Evolutionary conservation across 805 yeast genomes (phyloP).

Genomic region (Candida boidinii): DNA sequence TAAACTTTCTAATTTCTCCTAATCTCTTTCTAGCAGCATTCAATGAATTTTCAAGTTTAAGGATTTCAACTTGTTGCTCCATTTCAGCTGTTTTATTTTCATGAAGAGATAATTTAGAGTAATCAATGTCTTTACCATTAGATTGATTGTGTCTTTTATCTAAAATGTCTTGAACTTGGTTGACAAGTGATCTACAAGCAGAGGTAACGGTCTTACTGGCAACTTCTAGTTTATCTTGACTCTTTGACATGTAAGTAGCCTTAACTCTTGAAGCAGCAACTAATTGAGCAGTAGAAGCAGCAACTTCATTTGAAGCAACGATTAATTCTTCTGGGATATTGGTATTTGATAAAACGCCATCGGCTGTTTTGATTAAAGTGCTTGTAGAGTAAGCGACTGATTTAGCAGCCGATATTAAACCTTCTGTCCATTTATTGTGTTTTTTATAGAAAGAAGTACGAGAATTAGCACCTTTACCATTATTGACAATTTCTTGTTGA

Average conservation of each 20-base stretch:
- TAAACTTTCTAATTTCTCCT: conserved; percentile 76
- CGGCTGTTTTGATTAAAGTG: conserved; percentile 76
- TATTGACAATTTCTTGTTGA: conserved; percentile 63
- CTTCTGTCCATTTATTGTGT: conserved; percentile 90
- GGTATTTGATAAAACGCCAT: conserved; percentile 57
- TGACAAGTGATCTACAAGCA: conserved; percentile 71
- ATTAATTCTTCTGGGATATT: conserved; percentile 75
- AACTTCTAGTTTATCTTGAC: conserved; percentile 64
- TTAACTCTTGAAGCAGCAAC: conserved; percentile 89
- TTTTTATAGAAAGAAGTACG: conserved; percentile 75
- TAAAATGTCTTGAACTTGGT: conserved; percentile 57
- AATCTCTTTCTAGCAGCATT: conserved; percentile 66
- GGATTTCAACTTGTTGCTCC: conserved; percentile 89
- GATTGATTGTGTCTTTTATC: conserved; percentile 22
- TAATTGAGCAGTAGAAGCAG: conserved; percentile 85
- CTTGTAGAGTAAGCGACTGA: conserved; percentile 81
- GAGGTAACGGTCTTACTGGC: conserved; percentile 61
- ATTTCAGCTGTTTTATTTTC: conserved; percentile 81
- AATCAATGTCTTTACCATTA: conserved; percentile 41
- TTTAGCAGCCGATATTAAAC: conserved; percentile 81
- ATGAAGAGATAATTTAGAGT: conserved; percentile 58
- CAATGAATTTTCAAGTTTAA: conserved; percentile 72
- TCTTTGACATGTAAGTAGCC: conserved; percentile 65
- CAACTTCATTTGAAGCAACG: conserved; percentile 87
- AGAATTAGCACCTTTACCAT: conserved; percentile 57